A percentile compares a stretch with the other conserved stretches of the same genome.
Conservation (phyloP, 2,329 filamentous ascomycete species). For the Coniochaeta sp. region DNA sequence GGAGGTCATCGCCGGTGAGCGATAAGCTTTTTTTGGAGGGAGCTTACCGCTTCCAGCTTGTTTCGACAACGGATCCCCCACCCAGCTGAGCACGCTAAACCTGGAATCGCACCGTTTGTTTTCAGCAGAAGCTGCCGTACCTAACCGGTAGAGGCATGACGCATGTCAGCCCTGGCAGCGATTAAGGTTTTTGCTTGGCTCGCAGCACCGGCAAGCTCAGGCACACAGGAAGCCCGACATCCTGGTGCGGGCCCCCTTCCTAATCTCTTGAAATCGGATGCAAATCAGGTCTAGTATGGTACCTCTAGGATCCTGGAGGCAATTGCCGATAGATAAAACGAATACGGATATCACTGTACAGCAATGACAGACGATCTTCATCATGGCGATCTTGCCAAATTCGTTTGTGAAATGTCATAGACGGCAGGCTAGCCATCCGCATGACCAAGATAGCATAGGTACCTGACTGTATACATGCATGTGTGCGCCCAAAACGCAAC, state of each 20-base stretch:
- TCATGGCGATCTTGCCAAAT: not conserved
- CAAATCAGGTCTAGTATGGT: too few relatives aligned
- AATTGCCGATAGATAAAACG: not conserved
- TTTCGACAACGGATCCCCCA: not conserved
- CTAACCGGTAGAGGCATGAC: not conserved
- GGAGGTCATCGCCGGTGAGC: not conserved
- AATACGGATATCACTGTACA: not conserved
- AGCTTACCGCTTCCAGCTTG: not conserved
- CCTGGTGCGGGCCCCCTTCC: not conserved
- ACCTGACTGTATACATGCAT: not conserved
- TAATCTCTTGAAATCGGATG: not conserved
- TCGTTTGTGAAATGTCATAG: not conserved
- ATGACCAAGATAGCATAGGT: not conserved
- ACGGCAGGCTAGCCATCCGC: not conserved
- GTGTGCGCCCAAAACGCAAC: not conserved
- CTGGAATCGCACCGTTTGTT: not conserved
- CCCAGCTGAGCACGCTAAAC: too few relatives aligned
- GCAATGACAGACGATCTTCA: not conserved
- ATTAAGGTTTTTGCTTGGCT: not conserved
- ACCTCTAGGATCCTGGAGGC: too few relatives aligned
- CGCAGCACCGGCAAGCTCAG: not conserved
- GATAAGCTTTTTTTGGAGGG: not conserved
- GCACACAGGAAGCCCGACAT: not conserved
- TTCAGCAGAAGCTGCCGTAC: not conserved
- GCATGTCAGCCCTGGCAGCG: not conserved